phyloP scores from a whole-genome alignment of 306 rosid genomes.

The Glycine tomentella region DNA sequence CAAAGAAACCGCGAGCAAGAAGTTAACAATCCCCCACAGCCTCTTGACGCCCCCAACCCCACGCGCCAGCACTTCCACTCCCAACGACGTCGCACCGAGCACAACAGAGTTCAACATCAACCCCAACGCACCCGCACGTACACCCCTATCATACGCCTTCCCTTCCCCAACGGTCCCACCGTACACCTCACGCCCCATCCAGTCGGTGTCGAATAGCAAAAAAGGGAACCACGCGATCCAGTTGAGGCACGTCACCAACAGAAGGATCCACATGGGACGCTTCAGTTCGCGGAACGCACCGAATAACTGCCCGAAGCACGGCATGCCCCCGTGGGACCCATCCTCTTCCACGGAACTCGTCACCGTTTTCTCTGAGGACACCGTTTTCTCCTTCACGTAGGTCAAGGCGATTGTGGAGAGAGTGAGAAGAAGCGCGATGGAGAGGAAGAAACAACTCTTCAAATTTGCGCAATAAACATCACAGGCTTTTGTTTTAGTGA shows the following conservation, averaged over 20 bases:
- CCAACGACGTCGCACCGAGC: slow-evolving; percentile 66
- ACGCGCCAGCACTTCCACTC: slow-evolving; percentile 58
- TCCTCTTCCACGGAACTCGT: slow-evolving; percentile 3
- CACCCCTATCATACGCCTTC: slow-evolving; percentile 63
- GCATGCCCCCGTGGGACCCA: slow-evolving; percentile 10
- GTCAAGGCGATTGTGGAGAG: slow-evolving; percentile 53
- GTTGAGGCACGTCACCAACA: slow-evolving; percentile 84
- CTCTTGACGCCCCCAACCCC: slow-evolving; percentile 73
- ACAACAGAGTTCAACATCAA: slow-evolving; percentile 82
- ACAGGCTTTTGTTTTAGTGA: slow-evolving; percentile 74
- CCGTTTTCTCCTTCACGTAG: slow-evolving; percentile 56
- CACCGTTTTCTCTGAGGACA: not conserved
- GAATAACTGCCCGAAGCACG: slow-evolving; percentile 60
- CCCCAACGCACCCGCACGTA: slow-evolving; percentile 76
- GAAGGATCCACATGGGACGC: slow-evolving; percentile 76
- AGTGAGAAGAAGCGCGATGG: slow-evolving; percentile 53
- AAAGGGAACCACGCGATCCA: slow-evolving; percentile 97
- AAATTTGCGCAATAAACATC: slow-evolving; percentile 79
- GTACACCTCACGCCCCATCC: slow-evolving; percentile 94
- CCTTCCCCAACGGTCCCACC: slow-evolving; percentile 73
- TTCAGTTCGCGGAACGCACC: slow-evolving; percentile 65
- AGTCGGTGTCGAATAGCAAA: slow-evolving; percentile 85
- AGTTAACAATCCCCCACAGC: slow-evolving; percentile 80
- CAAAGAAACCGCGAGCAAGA: slow-evolving; percentile 63
- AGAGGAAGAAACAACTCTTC: slow-evolving; percentile 78